These are phyloP conservation scores for Linum lewisii DNA, from an alignment of 345 rosid species.

Conservation along the genomic window DNA sequence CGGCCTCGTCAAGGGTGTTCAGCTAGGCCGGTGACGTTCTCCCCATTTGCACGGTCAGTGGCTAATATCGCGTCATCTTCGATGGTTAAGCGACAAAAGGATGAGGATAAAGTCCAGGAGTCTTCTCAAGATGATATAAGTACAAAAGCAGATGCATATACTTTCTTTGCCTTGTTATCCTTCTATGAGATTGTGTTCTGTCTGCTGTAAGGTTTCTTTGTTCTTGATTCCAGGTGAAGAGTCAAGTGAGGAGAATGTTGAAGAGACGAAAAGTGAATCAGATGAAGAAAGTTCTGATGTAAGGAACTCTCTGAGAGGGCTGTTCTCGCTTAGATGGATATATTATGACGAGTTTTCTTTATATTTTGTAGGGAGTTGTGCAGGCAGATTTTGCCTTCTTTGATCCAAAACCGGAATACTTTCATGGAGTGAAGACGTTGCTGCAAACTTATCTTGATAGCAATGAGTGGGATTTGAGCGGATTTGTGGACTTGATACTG, in stretches of 20 bases:
- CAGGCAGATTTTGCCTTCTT: conserved; percentile 91
- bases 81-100: conserved; percentile 23
- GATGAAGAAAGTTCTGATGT: conserved; percentile 36
- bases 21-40: conserved; percentile 48
- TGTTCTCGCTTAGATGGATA: background rate
- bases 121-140: conserved; percentile 17
- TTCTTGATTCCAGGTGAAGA: conserved; percentile 19
- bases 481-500: conserved; percentile 75
- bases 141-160: conserved; percentile 17
- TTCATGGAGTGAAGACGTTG: conserved; percentile 67
- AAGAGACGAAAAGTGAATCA: background rate
- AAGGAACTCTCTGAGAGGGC: conserved; percentile 9
- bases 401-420: conserved; percentile 77
- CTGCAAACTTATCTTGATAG: conserved; percentile 62
- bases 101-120: conserved; percentile 11
- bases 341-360: conserved; percentile 5
- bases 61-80: conserved; percentile 32
- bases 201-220: background rate
- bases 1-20: conserved; percentile 21
- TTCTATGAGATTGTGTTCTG: background rate
- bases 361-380: conserved; percentile 43
- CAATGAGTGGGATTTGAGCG: conserved; percentile 78
- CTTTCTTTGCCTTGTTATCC: background rate
- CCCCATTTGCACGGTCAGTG: conserved; percentile 59
- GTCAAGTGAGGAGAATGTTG: conserved; percentile 4